These are phyloP conservation scores for Rossbeevera mucosa DNA, from an alignment of 768 basidiomycete genomes.

Conservation along the genomic window DNA sequence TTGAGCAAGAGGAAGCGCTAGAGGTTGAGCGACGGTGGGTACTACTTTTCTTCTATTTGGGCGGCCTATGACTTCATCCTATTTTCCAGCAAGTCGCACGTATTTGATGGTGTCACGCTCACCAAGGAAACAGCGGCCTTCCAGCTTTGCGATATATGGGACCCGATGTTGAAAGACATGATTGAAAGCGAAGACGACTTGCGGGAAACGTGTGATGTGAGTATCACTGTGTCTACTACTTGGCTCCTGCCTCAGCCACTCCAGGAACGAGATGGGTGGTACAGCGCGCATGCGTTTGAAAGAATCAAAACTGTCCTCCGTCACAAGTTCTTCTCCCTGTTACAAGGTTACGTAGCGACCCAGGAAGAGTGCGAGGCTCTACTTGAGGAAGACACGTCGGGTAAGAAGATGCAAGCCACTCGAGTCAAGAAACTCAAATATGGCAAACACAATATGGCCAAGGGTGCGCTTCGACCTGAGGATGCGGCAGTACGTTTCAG, in stretches of 20 bases:
- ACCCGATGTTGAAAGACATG: constrained; percentile 78
- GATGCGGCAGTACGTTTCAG: constrained; percentile 65
- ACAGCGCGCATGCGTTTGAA: constrained; percentile 67
- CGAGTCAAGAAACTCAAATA: constrained; percentile 52
- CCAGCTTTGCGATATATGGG: constrained; percentile 89
- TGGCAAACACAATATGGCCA: constrained; percentile 86
- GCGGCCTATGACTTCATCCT: background rate
- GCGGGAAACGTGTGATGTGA: constrained; percentile 69
- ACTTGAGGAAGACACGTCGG: constrained; percentile 36
- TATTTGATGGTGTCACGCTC: constrained; percentile 82
- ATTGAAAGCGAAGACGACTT: constrained; percentile 70
- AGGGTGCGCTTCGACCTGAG: constrained; percentile 75
- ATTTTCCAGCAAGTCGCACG: constrained; percentile 57
- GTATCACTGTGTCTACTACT: constrained; percentile 25
- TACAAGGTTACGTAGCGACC: constrained; percentile 66
- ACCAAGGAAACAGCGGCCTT: constrained; percentile 88
- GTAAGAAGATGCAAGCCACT: constrained; percentile 33
- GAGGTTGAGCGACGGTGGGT: constrained; percentile 31
- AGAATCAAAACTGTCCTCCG: constrained; percentile 81
- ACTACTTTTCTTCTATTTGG: background rate
- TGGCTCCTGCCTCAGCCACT: constrained; percentile 1
- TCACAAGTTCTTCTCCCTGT: constrained; percentile 77
- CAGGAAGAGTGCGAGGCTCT: constrained; percentile 71
- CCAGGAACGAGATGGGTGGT: constrained; percentile 90
- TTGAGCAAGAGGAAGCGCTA: constrained; percentile 32